phyloP scores from a whole-genome alignment of 345 rosid genomes.

The Aegle marmelos region DNA sequence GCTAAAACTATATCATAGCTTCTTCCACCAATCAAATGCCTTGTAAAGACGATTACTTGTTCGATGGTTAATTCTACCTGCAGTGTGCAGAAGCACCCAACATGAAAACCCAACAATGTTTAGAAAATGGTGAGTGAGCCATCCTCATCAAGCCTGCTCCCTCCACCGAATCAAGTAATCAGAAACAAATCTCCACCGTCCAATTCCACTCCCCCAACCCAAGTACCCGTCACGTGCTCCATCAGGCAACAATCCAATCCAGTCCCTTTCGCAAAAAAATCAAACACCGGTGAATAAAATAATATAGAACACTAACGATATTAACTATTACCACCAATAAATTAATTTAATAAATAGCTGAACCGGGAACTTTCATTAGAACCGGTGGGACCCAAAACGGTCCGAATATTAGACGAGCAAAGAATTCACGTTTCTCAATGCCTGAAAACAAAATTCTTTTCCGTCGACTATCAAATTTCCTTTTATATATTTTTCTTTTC shows the following conservation, averaged over 20 bases:
- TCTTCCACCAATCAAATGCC: background rate
- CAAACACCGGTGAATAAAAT: background rate
- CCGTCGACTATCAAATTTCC: slow-evolving; percentile 25
- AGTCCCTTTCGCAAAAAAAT: background rate
- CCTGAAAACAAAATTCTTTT: slow-evolving; percentile 36
- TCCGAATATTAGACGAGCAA: slow-evolving; percentile 46
- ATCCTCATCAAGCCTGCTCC: slow-evolving; percentile 17
- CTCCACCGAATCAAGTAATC: slow-evolving; percentile 16
- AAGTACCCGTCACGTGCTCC: slow-evolving; percentile 12
- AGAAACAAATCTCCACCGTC: slow-evolving; percentile 14
- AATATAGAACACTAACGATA: background rate
- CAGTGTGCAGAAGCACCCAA: background rate
- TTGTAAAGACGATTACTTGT: background rate
- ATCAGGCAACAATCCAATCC: slow-evolving; percentile 13
- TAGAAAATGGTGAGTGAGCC: slow-evolving; percentile 26
- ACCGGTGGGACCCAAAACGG: slow-evolving; percentile 6
- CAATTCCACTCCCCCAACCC: background rate
- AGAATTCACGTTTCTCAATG: slow-evolving; percentile 41
- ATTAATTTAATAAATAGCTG: background rate
- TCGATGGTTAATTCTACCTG: slow-evolving; percentile 8
- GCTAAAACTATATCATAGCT: background rate
- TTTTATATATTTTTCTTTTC: background rate
- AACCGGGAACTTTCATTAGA: background rate
- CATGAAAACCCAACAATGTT: background rate
- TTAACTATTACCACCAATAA: background rate